Base-by-base conservation (phyloP, 1,284 basidiomycete species). In the Rhodotorula glutinis region DNA sequence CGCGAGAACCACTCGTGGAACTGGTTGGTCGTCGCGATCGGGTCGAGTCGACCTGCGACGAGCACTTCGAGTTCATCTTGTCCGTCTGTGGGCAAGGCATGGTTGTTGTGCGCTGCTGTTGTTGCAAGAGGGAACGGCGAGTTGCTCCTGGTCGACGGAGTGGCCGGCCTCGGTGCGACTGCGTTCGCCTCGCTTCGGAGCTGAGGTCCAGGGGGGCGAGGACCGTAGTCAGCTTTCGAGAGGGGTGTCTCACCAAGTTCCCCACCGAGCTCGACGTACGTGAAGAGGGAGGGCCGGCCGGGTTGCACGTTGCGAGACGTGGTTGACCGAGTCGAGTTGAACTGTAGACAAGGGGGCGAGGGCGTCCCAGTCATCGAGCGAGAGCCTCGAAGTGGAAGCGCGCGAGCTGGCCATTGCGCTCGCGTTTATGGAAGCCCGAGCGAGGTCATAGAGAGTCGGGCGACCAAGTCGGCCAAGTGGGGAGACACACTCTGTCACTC, bases 1-100 rank as follows among this genome's bases (percentile, higher is more conserved):
- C 88, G 82, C 51, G 69, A 57, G 77, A 92, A 93, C 88, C 92
- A 95, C 80, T 96, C 93, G 76, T 93, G 91, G 79, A 96, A 95
- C 74, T 94, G 90, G 75, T 96, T 91, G 0, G 91, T 87, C 0
- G 91, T 93, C 69, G 87, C 84, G 53, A 97, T 86, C 8, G 90
- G 87, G 33, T 86, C 83, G 49, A 51, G 11, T 3, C 27, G 49
- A 11, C 49, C 49, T 27, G 49, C 49, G 64, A 83, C 84, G 10
- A 88, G 87, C 73, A 87, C 85, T 25, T 90, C 80, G 41, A 43
- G 27, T 46, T 56, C 13, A 54, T 60, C 52, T 46, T 23, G 16
- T n/a, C n/a, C n/a, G n/a, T n/a, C n/a, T n/a, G n/a, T n/a, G n/a
- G n/a, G n/a, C n/a, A n/a, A n/a, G n/a, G n/a, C n/a, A n/a, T n/a